Percentiles rank a stretch among this genome's conserved stretches.
These are phyloP conservation scores for Discostella stelligeroides DNA, from an alignment of 108 stramenopile species.

Conservation along the genomic window DNA sequence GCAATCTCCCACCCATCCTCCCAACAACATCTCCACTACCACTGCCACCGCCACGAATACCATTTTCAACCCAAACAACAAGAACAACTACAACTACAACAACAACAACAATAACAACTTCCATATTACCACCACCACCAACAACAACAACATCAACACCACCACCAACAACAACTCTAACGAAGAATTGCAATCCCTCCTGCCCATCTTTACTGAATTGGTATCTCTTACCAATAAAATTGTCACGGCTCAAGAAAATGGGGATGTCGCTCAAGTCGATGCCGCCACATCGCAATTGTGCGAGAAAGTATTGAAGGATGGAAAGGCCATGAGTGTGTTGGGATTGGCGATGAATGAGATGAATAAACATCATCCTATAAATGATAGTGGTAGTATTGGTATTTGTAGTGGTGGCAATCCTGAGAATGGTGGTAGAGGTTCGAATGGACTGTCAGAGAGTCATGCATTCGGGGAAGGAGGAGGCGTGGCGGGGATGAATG, in stretches of 20 bases:
- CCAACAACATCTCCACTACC: not conserved
- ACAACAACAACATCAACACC: not conserved
- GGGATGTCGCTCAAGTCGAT: not conserved
- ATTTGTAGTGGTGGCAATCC: no score
- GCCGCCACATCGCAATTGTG: slow-evolving; percentile 4
- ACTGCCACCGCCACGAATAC: no score
- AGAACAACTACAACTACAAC: not conserved
- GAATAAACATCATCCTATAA: not conserved
- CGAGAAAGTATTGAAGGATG: slow-evolving; percentile 7
- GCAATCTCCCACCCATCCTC: no score
- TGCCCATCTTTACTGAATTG: slow-evolving; percentile 2
- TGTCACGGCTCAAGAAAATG: slow-evolving; percentile 4
- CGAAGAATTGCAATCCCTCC: not conserved
- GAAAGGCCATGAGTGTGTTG: not conserved
- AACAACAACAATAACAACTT: no score
- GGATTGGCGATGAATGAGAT: slow-evolving; percentile 9
- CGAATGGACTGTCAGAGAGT: no score
- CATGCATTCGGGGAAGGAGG: no score
- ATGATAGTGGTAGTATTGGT: no score
- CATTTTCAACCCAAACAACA: not conserved
- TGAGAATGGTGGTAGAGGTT: not conserved
- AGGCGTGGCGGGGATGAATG: not conserved
- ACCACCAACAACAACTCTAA: not conserved
- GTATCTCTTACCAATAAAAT: slow-evolving; percentile 6
- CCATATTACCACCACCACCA: not conserved